These are phyloP conservation scores for Pseudoperonospora humuli DNA, from an alignment of 352 stramenopile species.

Conservation along the genomic window DNA sequence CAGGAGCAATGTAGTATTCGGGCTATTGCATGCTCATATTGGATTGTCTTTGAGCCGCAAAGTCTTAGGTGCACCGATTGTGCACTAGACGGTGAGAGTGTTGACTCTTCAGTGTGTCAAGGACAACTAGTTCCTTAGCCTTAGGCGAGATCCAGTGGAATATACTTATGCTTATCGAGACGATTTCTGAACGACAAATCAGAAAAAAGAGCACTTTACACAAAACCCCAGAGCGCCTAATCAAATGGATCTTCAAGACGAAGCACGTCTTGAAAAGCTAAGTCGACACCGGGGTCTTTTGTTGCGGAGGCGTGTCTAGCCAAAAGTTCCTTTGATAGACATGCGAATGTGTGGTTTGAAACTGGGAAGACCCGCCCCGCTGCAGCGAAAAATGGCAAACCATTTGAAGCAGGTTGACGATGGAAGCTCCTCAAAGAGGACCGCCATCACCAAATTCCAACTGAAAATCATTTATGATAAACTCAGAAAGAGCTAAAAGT, in stretches of 20 bases:
- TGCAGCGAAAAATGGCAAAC: conserved; percentile 3
- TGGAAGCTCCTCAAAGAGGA: background rate
- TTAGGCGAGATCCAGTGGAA: background rate
- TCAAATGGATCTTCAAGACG: background rate
- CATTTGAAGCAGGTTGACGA: conserved; percentile 3
- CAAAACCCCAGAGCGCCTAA: conserved; percentile 2
- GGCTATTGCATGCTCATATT: background rate
- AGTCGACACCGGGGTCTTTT: background rate
- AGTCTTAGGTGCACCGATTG: background rate
- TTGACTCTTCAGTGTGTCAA: background rate
- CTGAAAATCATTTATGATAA: conserved; percentile 9
- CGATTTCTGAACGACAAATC: background rate
- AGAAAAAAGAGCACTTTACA: conserved; percentile 3
- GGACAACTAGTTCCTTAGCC: background rate
- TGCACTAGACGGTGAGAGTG: too few relatives aligned
- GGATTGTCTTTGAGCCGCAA: conserved; percentile 4
- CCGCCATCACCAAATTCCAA: conserved; percentile 1
- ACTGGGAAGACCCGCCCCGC: background rate
- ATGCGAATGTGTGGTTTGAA: conserved; percentile 4
- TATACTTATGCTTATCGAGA: background rate
- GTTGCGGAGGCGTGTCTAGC: background rate
- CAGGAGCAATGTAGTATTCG: conserved; percentile 2
- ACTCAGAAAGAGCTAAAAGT: conserved; percentile 6
- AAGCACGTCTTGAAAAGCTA: background rate
- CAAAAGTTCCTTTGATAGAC: conserved; percentile 1